Evolutionary conservation across 164 flowering plant genomes (phyloP).

Genomic region (Warburgia ugandensis): DNA sequence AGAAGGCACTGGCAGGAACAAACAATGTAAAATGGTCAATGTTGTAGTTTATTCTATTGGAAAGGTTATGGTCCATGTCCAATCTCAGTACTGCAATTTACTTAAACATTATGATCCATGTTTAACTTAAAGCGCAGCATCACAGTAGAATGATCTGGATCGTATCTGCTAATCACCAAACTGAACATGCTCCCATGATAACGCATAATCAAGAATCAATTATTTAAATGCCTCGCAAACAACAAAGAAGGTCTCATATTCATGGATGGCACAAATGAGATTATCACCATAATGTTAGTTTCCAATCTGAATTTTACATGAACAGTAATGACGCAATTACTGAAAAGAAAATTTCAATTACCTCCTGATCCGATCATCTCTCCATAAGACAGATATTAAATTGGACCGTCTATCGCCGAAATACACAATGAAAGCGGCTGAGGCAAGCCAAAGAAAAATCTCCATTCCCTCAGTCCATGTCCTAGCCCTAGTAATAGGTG

Average conservation of each 20-base stretch:
- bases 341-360: conserved; percentile 11
- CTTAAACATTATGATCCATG: no score
- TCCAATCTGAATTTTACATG: background rate
- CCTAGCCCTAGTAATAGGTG: conserved; percentile 21
- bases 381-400: conserved; percentile 56
- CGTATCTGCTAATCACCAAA: background rate
- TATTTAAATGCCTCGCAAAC: background rate
- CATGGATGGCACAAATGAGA: background rate
- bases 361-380: conserved; percentile 76
- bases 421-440: conserved; percentile 63
- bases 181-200: background rate
- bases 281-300: background rate
- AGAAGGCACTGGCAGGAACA: no score
- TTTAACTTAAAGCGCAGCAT: no score
- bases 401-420: conserved; percentile 71
- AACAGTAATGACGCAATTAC: background rate
- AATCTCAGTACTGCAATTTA: no score
- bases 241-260: background rate
- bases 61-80: no score
- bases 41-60: no score
- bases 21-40: no score
- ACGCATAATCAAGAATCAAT: background rate
- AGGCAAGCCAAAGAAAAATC: conserved; percentile 78
- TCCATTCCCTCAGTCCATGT: conserved; percentile 68
- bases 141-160: background rate